Evolutionary conservation across 805 yeast genomes (phyloP).

Genomic region (Pichia manshurica): DNA sequence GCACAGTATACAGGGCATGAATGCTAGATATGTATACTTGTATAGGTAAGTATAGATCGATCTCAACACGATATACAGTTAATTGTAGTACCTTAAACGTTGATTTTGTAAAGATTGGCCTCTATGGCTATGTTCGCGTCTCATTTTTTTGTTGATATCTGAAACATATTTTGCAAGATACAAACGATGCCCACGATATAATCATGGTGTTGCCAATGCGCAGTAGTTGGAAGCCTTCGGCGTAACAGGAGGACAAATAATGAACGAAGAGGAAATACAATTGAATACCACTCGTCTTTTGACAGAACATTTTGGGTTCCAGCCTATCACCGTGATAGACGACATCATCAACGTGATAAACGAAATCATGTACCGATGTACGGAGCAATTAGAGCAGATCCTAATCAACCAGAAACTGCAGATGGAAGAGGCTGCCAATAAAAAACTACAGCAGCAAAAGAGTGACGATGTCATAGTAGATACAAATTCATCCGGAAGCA

Average conservation of each 20-base stretch:
- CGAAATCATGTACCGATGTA: slow-evolving; percentile 75
- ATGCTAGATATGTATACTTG: too few relatives aligned
- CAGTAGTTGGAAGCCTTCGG: too few relatives aligned
- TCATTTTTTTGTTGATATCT: too few relatives aligned
- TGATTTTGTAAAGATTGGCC: too few relatives aligned
- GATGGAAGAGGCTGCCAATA: slow-evolving; percentile 12
- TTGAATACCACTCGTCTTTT: slow-evolving; percentile 41
- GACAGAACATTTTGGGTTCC: slow-evolving; percentile 82
- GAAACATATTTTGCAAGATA: too few relatives aligned
- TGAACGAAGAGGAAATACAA: slow-evolving; percentile 3
- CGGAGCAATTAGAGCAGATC: slow-evolving; percentile 69
- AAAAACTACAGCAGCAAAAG: neutral
- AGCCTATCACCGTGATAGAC: slow-evolving; percentile 77
- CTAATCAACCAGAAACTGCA: slow-evolving; percentile 32
- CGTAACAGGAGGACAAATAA: neutral
- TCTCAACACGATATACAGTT: too few relatives aligned
- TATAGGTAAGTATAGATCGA: too few relatives aligned
- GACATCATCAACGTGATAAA: slow-evolving; percentile 86
- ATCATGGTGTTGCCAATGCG: too few relatives aligned
- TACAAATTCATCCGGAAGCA: neutral
- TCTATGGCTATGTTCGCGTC: too few relatives aligned
- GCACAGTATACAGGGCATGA: too few relatives aligned
- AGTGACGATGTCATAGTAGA: slow-evolving; percentile 19
- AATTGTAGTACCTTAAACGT: too few relatives aligned
- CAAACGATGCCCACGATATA: too few relatives aligned